A percentile compares a stretch with the other conserved stretches of the same genome.
phyloP scores from a whole-genome alignment of 1,139 yeast genomes.

The Wickerhamomyces sp. region DNA sequence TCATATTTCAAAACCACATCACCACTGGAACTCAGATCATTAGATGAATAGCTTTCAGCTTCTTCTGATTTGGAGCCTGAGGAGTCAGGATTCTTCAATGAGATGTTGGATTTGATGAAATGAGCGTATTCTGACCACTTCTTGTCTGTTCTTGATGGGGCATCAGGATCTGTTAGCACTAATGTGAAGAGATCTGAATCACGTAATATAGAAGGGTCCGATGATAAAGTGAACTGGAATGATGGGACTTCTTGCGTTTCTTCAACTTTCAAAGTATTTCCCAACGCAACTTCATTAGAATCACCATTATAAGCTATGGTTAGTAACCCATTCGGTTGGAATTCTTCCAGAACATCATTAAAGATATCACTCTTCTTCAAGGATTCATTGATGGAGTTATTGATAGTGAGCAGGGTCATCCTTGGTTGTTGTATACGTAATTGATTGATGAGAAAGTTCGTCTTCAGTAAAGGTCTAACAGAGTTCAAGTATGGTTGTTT shows the following conservation, averaged over 20 bases:
- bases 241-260: constrained; percentile 65
- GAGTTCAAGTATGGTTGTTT: no score
- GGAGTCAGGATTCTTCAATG: constrained; percentile 5
- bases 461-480: background rate
- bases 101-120: constrained; percentile 64
- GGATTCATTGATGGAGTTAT: constrained; percentile 24
- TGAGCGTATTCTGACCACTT: constrained; percentile 89
- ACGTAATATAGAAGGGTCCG: constrained; percentile 34
- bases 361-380: constrained; percentile 23
- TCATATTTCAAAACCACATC: constrained; percentile 42
- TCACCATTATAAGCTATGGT: constrained; percentile 43
- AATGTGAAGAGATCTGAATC: constrained; percentile 57
- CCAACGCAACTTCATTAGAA: constrained; percentile 68
- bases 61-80: constrained; percentile 4
- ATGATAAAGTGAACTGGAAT: constrained; percentile 58
- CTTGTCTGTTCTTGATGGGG: constrained; percentile 76
- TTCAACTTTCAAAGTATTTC: constrained; percentile 62
- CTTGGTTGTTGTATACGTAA: background rate
- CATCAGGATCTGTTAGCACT: constrained; percentile 90
- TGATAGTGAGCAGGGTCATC: constrained; percentile 19
- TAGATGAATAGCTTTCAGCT: constrained; percentile 9
- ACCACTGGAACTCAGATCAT: constrained; percentile 21
- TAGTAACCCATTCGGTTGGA: constrained; percentile 25
- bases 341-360: constrained; percentile 24
- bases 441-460: background rate